Evolutionary conservation across 2,329 filamentous ascomycete species (phyloP), one percentile per base, ranked within the genome.

Genomic region (Mycosphaerella sp.): DNA sequence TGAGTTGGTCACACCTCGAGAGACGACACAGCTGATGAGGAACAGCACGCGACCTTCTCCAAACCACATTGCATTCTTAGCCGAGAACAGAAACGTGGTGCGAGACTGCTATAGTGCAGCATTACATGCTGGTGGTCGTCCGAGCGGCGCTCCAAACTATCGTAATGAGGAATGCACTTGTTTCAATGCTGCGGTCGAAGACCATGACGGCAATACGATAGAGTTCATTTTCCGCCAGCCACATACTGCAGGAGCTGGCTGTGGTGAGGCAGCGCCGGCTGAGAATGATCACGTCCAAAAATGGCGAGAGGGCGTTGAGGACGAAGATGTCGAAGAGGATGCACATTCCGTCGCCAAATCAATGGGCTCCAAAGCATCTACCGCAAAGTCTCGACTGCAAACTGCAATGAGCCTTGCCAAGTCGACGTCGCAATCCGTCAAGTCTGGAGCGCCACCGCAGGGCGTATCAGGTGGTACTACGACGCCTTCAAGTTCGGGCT

Each of bases 201-300:
- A 95, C 70, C 79, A 88, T 51, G 89, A 95, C 73, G 87, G 87
- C 48, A 95, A 95, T 73, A 86, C 80, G 62, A 83, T 95, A 67
- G 87, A 93, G 67, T 86, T 88, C 31, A 81, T 91, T 47, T 86
- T 83, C 68, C 76, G 76, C 49, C 72, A 67, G 50, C 53, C 58
- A 6, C 57, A 60, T 45, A 57, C 52, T 14, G 53, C 58, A n/a
- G 55, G 74, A 50, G 70, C 67, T 40, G 70, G 69, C 68, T 55
- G 58, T 67, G 59, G 72, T 43, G 71, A 63, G n/a, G 57, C 61
- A 17, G 69, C 67, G 17, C 68, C 74, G 14, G 64, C 72, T 38
- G 67, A 73, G 58, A 52, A 53, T 12, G 69, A 74, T 48, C 72
- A 70, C 39, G 76, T 80, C 14, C 66, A 78, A 51, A 73, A 69